A percentile compares a stretch with the other conserved stretches of the same genome.
Evolutionary conservation across 2,329 filamentous ascomycete genomes (phyloP).

Genomic region (Penicillium concentricum): DNA sequence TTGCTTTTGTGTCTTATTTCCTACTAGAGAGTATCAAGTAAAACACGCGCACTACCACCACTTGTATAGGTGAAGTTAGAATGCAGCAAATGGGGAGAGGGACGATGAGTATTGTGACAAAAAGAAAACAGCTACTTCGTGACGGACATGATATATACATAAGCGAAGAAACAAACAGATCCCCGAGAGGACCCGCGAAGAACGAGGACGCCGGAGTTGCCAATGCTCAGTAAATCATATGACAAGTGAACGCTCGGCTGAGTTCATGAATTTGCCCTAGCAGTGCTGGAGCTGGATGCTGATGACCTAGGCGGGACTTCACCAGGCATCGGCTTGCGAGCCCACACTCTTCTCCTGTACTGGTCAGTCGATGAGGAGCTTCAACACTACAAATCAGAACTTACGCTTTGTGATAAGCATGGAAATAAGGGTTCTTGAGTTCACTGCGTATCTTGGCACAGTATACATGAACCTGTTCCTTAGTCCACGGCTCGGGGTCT

Average conservation of each 20-base stretch:
- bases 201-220: neutral
- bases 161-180: neutral
- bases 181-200: neutral
- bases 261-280: neutral
- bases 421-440: conserved; percentile 4
- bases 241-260: neutral
- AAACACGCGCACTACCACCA: neutral
- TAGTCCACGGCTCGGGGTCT: conserved; percentile 13
- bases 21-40: neutral
- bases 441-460: conserved; percentile 3
- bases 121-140: neutral
- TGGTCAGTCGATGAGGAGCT: neutral
- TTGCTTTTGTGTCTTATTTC: neutral
- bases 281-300: neutral
- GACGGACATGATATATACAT: neutral
- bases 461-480: conserved; percentile 8
- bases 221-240: neutral
- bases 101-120: neutral
- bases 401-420: conserved; percentile 8
- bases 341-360: conserved; percentile 5
- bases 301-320: neutral
- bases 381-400: neutral
- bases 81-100: neutral
- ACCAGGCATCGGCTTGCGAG: conserved; percentile 5
- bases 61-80: neutral